Evolutionary conservation across 306 rosid species (phyloP).

Genomic region (Inga laurina): DNA sequence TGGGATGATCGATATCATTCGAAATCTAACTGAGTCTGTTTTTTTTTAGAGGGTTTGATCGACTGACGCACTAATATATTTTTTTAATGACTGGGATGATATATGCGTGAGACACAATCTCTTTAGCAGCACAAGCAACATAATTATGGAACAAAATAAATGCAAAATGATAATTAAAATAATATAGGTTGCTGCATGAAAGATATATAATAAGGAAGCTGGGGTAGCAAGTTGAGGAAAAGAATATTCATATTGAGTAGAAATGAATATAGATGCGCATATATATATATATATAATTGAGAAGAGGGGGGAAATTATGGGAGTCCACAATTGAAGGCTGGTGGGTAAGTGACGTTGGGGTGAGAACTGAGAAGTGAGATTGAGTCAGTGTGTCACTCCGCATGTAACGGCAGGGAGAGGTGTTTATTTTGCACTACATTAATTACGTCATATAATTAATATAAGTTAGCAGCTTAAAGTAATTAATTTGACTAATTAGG

Average conservation of each 20-base stretch:
- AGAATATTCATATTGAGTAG: not conserved
- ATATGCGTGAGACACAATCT: not conserved
- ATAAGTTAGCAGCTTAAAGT: too few relatives aligned
- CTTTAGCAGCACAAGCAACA: not conserved
- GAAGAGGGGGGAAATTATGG: not conserved
- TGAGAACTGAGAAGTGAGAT: not conserved
- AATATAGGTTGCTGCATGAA: not conserved
- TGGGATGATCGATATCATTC: not conserved
- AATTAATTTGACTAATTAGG: too few relatives aligned
- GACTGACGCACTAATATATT: not conserved
- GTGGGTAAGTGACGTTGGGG: not conserved
- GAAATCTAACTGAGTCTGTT: not conserved
- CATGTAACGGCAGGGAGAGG: not conserved
- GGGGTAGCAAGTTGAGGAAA: not conserved
- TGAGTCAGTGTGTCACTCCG: not conserved
- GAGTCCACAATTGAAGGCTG: not conserved
- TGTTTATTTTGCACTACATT: not conserved
- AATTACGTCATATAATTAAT: not conserved
- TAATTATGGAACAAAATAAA: not conserved
- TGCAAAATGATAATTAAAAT: not conserved
- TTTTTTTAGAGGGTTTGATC: not conserved
- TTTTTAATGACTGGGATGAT: not conserved
- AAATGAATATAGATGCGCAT: not conserved
- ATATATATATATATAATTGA: not conserved
- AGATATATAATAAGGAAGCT: not conserved